Evolutionary conservation across 106 monocot genomes (phyloP).

Genomic region (Dendrobium officinale): DNA sequence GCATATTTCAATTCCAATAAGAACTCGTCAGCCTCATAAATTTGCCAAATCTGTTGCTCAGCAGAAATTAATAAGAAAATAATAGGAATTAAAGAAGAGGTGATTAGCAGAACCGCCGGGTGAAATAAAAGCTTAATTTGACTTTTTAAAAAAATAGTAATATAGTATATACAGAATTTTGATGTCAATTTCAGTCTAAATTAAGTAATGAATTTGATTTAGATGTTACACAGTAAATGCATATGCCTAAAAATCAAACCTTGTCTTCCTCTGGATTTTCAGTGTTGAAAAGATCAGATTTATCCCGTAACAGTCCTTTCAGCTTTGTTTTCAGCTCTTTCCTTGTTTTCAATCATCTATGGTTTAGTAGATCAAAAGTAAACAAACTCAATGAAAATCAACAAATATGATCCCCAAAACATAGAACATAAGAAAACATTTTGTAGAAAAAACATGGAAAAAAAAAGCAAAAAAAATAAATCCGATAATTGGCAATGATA

Average conservation of each 20-base stretch:
- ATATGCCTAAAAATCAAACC: conserved; percentile 29
- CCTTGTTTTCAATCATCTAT: conserved; percentile 71
- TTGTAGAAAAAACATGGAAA: background rate
- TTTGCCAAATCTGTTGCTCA: background rate
- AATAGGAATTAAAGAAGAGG: background rate
- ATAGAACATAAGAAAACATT: background rate
- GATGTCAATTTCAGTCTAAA: background rate
- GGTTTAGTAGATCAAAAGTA: conserved; percentile 3
- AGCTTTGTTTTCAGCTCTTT: conserved; percentile 88
- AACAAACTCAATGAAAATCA: conserved; percentile 8
- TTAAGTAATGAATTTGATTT: background rate
- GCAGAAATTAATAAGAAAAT: background rate
- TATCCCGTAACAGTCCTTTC: conserved; percentile 70
- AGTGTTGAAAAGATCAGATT: conserved; percentile 89
- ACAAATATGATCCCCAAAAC: background rate
- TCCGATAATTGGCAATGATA: conserved; percentile 1
- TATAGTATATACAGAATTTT: background rate
- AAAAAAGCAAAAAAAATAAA: background rate
- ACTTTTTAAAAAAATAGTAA: background rate
- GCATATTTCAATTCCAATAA: background rate
- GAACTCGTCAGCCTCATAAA: background rate
- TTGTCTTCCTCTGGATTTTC: conserved; percentile 85
- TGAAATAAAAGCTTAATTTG: background rate
- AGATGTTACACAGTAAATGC: background rate
- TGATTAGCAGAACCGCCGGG: background rate